Conservation (phyloP, 331 rosid genomes). For the Cydonia oblonga region DNA sequence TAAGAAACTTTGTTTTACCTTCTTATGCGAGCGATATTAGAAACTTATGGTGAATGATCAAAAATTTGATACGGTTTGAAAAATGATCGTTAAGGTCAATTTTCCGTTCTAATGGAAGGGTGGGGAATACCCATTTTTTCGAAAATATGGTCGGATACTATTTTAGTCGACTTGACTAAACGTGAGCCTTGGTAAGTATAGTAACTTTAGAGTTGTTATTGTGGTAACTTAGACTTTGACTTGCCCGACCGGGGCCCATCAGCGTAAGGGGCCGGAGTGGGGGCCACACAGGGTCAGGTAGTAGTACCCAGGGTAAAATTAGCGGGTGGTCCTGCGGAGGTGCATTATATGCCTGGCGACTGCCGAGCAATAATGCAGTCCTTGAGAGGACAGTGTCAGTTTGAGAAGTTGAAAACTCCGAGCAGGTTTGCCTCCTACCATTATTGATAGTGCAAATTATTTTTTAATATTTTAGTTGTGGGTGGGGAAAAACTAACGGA, state of each 20-base stretch:
- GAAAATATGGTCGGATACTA: too few relatives aligned
- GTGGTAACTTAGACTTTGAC: conserved; percentile 6
- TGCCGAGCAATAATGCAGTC: conserved; percentile 40
- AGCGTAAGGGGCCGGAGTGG: neutral
- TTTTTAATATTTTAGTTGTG: too few relatives aligned
- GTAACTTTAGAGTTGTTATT: neutral
- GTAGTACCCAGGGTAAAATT: neutral
- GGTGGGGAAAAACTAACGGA: neutral
- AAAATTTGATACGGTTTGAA: too few relatives aligned
- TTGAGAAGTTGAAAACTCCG: neutral
- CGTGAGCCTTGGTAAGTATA: too few relatives aligned
- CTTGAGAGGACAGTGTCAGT: neutral
- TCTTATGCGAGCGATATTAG: too few relatives aligned
- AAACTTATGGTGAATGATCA: too few relatives aligned
- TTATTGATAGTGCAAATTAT: neutral
- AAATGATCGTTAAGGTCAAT: neutral
- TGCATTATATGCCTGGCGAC: conserved; percentile 24
- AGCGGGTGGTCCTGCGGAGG: neutral
- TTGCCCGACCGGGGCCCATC: conserved; percentile 10
- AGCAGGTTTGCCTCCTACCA: neutral
- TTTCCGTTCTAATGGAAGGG: neutral
- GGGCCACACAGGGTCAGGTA: too few relatives aligned
- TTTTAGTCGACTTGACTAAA: too few relatives aligned
- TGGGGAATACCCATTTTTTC: neutral
- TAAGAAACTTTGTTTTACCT: too few relatives aligned